Base-by-base conservation (phyloP, 225 moss, liverwort and hornwort species). In the Ulota crispa region DNA sequence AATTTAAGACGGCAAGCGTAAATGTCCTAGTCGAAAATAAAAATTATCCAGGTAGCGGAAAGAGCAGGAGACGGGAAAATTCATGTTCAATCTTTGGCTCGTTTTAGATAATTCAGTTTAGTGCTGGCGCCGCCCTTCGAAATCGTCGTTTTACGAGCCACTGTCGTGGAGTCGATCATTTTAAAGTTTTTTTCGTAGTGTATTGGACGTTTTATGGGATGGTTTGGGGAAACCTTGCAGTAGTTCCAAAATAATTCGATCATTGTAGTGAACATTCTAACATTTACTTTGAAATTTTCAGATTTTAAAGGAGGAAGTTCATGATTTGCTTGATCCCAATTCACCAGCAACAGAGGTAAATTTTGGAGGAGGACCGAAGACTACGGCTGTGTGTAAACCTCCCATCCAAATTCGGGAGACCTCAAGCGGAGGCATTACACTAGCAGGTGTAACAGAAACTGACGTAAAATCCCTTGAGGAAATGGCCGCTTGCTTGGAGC, bases 321-420 rank as follows among this genome's bases (percentile, higher is more conserved):
- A 95, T 73, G 97, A 98, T 80, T 79, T 98, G 80, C 95, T 98
- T 10, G 97, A 98, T 79, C 91, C 95, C 19, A 93, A 89, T 86
- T 92, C 97, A 69, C 97, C 94, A 6, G 74, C 91, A 9, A 85
- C 94, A 64, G 92, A 90, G 74, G 72, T 47, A 81, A 87, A 19
- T 41, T 98, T 98, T 81, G 91, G 85, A 52, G 95, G 95, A 80
- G 91, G 89, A 41, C n/a, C 87, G 3, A 98, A 94, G 86, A 37
- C 83, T 9, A 19, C 91, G 13, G 56, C 84, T 6, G 61, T 91
- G n/a, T 93, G 94, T 18, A 98, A 94, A 68, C 93, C 97, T 30
- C 97, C 97, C 3, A 95, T 98, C 64, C 97, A 98, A 79, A 98
- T 98, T 73, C 86, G 97, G 23, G 97, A 98, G 89, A 95, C 97